Evolutionary conservation across 371 early-diverging fungal species (phyloP), one percentile per base, ranked within the genome.

Genomic region (Mortierella sp.): DNA sequence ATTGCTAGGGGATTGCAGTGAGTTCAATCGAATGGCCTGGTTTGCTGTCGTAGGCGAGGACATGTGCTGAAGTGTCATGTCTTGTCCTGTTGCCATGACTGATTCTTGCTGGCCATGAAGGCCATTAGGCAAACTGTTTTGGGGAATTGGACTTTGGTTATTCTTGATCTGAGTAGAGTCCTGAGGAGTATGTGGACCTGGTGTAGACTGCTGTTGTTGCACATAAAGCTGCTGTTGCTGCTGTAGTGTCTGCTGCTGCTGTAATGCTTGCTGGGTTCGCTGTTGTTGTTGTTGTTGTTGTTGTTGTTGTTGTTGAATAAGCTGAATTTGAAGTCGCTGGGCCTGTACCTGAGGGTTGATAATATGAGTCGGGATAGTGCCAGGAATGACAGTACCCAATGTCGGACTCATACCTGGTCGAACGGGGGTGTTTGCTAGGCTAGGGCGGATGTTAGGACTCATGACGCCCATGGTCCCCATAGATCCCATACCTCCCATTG

Each of bases 171-270:
- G 74, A 18, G 74, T 52, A 4, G 64, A 28, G 23, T 73, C 74
- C 23, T 71, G 79, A 14, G 67, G 79, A 18, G 79, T 74, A 30
- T 79, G 79, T 34, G 63, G 78, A 12, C 68, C 68, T 0, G 62
- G 57, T 21, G 70, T 54, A 4, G 18, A 67, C 16, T 78, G 71
- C 7, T 64, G 67, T 8, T 56, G 69, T 14, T 64, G 67, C 31
- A 28, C 24, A 42, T 8, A 30, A 7, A 64, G 71, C 34, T 76
- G 71, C 3, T 60, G 63, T 27, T 79, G 79, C 27, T 61, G 61
- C n/a, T 65, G 61, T 18, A 62, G 66, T 18, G 47, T 61, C 18
- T 62, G 66, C 16, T 54, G 53, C 7, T 60, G 54, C 26, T 60
- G 54, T 47, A 57, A 64, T 16, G 23, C 28, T 16, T 66, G 72